phyloP scores from a whole-genome alignment of 2,329 filamentous ascomycete genomes.

The Verticillium klebahnii region DNA sequence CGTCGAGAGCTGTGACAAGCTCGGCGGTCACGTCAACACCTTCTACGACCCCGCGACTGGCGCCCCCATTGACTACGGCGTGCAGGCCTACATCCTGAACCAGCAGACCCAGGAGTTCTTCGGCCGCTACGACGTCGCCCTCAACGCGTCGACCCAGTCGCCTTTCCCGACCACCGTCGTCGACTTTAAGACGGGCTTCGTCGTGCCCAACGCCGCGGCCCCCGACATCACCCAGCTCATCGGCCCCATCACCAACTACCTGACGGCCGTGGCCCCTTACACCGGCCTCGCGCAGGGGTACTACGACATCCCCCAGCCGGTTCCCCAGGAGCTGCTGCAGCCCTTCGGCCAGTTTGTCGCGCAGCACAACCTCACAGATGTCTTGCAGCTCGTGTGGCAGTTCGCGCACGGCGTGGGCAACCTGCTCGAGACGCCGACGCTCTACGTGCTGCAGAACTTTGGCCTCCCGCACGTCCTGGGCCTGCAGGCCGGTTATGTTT shows the following conservation, averaged over 20 bases:
- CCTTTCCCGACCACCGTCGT: slow-evolving; percentile 19
- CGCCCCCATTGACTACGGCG: slow-evolving; percentile 26
- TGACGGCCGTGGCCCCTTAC: slow-evolving; percentile 7
- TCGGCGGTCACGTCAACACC: slow-evolving; percentile 43
- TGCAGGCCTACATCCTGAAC: slow-evolving; percentile 29
- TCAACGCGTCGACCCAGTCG: not conserved
- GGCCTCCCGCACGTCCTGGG: slow-evolving; percentile 17
- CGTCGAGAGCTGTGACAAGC: slow-evolving; percentile 28
- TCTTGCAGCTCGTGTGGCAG: slow-evolving; percentile 25
- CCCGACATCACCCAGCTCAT: slow-evolving; percentile 5
- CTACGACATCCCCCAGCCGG: slow-evolving; percentile 32
- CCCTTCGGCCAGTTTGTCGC: slow-evolving; percentile 35
- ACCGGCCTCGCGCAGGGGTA: slow-evolving; percentile 14
- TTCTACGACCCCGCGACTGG: slow-evolving; percentile 34
- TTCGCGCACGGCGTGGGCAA: slow-evolving; percentile 35
- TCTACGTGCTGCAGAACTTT: slow-evolving; percentile 34
- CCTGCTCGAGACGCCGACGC: slow-evolving; percentile 28
- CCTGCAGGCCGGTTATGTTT: slow-evolving; percentile 29
- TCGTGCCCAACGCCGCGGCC: slow-evolving; percentile 10
- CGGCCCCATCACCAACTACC: slow-evolving; percentile 3
- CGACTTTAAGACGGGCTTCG: slow-evolving; percentile 12
- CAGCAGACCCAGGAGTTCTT: slow-evolving; percentile 37
- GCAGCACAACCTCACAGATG: slow-evolving; percentile 32
- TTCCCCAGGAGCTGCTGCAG: slow-evolving; percentile 37
- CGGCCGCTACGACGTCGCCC: slow-evolving; percentile 31